Conservation (phyloP, 2,329 filamentous ascomycete species). For the Pseudopithomyces chartarum region DNA sequence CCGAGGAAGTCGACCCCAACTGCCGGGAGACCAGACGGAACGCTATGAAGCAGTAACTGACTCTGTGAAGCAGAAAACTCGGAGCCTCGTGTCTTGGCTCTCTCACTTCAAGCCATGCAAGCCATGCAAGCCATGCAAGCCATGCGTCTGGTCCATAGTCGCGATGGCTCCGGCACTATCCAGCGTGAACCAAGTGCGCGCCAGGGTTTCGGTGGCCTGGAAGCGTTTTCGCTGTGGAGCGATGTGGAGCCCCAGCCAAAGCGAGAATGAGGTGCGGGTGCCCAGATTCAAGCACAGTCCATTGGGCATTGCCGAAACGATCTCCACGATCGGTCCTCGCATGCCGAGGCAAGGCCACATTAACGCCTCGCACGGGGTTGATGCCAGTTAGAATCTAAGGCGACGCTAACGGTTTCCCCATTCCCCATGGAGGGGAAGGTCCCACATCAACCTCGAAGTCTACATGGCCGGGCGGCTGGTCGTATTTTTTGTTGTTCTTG, state of each 20-base stretch:
- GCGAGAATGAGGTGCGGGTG: background rate
- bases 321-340: background rate
- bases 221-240: background rate
- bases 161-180: background rate
- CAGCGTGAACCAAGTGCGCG: background rate
- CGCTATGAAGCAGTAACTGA: background rate
- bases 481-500: no score
- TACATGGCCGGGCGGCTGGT: background rate
- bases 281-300: background rate
- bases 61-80: background rate
- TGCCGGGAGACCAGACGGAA: background rate
- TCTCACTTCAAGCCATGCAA: background rate
- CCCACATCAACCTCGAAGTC: background rate
- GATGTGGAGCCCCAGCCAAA: background rate
- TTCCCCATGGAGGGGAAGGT: conserved; percentile 7
- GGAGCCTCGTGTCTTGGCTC: background rate
- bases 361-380: background rate
- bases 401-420: conserved; percentile 9
- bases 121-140: no score
- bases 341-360: background rate
- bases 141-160: background rate
- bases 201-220: background rate
- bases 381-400: background rate
- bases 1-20: background rate
- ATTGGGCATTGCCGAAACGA: background rate